Conservation (phyloP, 345 rosid species). For the Brassica napus region DNA sequence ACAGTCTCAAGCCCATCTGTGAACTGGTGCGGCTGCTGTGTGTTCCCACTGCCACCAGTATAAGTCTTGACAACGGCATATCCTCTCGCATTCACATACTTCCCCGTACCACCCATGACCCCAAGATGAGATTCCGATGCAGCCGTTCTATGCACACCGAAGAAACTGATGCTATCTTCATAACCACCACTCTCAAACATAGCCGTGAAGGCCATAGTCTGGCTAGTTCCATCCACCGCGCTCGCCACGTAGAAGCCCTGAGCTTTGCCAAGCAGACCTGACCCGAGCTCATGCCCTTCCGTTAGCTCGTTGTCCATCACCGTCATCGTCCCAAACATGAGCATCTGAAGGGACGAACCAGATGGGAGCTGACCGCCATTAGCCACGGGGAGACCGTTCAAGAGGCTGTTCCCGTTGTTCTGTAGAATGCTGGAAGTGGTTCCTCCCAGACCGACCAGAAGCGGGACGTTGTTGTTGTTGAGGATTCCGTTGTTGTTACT, state of each 20-base stretch:
- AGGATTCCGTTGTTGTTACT: slow-evolving; percentile 59
- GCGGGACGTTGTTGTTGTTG: slow-evolving; percentile 79
- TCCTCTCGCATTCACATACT: slow-evolving; percentile 70
- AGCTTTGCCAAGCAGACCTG: slow-evolving; percentile 71
- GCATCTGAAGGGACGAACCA: slow-evolving; percentile 54
- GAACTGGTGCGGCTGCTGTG: slow-evolving; percentile 55
- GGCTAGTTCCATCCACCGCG: slow-evolving; percentile 71
- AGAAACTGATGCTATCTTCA: slow-evolving; percentile 68
- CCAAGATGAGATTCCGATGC: slow-evolving; percentile 77
- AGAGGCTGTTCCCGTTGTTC: slow-evolving; percentile 55
- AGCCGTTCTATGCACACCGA: slow-evolving; percentile 65
- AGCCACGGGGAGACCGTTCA: slow-evolving; percentile 45
- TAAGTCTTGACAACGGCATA: slow-evolving; percentile 68
- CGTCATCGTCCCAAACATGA: slow-evolving; percentile 81
- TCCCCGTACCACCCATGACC: slow-evolving; percentile 90
- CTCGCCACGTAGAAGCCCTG: slow-evolving; percentile 80
- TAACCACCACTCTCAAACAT: slow-evolving; percentile 76
- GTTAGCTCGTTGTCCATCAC: slow-evolving; percentile 80
- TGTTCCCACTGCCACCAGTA: slow-evolving; percentile 34
- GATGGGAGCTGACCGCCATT: slow-evolving; percentile 56
- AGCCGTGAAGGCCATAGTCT: slow-evolving; percentile 74
- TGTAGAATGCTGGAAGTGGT: slow-evolving; percentile 46
- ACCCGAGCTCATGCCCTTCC: slow-evolving; percentile 61
- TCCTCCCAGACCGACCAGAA: slow-evolving; percentile 74
- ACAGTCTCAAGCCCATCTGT: slow-evolving; percentile 74